Conservation (phyloP, 2,329 filamentous ascomycete genomes). For the Paraconiothyrium brasiliense region DNA sequence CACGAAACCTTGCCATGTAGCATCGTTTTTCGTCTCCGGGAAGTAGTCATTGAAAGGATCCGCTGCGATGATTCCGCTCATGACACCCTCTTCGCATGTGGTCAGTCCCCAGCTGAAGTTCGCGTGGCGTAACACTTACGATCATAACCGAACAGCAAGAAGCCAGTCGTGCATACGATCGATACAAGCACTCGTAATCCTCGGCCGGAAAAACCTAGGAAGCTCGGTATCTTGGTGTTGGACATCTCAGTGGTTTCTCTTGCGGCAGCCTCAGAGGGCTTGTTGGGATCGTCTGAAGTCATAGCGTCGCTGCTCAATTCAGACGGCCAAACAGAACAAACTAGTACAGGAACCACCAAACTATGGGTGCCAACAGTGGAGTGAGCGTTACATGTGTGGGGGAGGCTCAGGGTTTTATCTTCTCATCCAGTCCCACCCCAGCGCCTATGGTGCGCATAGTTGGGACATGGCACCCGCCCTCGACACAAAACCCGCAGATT, state of each 20-base stretch:
- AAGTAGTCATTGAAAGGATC: conserved; percentile 49
- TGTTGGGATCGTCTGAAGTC: conserved; percentile 8
- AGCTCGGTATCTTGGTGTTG: conserved; percentile 30
- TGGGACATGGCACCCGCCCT: conserved; percentile 14
- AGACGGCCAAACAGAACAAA: conserved; percentile 8
- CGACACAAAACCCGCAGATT: conserved; percentile 25
- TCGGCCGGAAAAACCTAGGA: conserved; percentile 40
- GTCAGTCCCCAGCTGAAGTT: conserved; percentile 3
- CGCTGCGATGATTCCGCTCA: conserved; percentile 49
- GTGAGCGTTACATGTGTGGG: conserved; percentile 16
- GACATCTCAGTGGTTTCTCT: conserved; percentile 1
- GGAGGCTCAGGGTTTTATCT: conserved; percentile 24
- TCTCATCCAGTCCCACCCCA: conserved; percentile 16
- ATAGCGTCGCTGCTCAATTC: conserved; percentile 11
- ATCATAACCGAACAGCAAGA: conserved; percentile 45
- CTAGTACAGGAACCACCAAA: neutral
- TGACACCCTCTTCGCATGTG: conserved; percentile 42
- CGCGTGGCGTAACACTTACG: conserved; percentile 29
- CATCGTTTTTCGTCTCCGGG: conserved; percentile 51
- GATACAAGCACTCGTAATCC: conserved; percentile 40
- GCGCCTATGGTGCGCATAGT: conserved; percentile 10
- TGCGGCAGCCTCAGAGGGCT: conserved; percentile 6
- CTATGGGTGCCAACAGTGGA: neutral
- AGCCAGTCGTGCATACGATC: conserved; percentile 42
- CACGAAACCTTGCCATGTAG: conserved; percentile 61